These are phyloP conservation scores for Dioscorea cayenensis DNA, from an alignment of 116 monocot genomes.

Conservation along the genomic window DNA sequence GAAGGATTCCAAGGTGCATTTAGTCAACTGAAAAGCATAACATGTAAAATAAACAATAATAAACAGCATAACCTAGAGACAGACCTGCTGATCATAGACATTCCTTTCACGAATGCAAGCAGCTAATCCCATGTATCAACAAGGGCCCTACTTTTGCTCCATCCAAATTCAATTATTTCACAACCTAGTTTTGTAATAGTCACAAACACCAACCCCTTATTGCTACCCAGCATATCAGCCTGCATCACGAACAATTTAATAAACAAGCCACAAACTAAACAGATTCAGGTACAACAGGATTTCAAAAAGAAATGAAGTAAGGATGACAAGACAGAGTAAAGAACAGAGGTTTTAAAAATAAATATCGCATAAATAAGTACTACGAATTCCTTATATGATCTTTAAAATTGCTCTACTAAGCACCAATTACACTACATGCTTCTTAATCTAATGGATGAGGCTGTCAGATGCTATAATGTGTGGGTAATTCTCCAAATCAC, in stretches of 20 bases:
- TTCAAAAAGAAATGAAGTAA: not conserved
- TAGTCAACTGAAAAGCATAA: too few relatives aligned
- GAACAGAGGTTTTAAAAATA: too few relatives aligned
- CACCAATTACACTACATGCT: too few relatives aligned
- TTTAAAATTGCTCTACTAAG: too few relatives aligned
- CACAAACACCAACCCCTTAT: conserved; percentile 74
- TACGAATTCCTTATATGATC: not conserved
- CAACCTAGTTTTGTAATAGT: conserved; percentile 78
- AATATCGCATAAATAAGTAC: too few relatives aligned
- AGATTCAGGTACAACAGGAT: not conserved
- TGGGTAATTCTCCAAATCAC: too few relatives aligned
- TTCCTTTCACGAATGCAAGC: conserved; percentile 87
- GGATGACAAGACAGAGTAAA: not conserved
- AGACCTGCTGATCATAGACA: conserved; percentile 83
- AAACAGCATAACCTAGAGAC: not conserved
- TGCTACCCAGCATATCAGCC: conserved; percentile 80
- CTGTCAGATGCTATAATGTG: too few relatives aligned
- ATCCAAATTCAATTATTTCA: conserved; percentile 98
- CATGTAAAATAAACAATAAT: too few relatives aligned
- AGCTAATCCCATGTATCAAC: conserved; percentile 99
- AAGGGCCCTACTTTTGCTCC: conserved; percentile 90
- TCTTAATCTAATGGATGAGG: too few relatives aligned
- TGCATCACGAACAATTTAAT: conserved; percentile 15
- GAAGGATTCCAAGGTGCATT: too few relatives aligned
- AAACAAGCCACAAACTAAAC: not conserved